A percentile compares a stretch with the other conserved stretches of the same genome.
Conservation (phyloP, 176 grass and related monocot genomes). For the Oryza rufipogon region DNA sequence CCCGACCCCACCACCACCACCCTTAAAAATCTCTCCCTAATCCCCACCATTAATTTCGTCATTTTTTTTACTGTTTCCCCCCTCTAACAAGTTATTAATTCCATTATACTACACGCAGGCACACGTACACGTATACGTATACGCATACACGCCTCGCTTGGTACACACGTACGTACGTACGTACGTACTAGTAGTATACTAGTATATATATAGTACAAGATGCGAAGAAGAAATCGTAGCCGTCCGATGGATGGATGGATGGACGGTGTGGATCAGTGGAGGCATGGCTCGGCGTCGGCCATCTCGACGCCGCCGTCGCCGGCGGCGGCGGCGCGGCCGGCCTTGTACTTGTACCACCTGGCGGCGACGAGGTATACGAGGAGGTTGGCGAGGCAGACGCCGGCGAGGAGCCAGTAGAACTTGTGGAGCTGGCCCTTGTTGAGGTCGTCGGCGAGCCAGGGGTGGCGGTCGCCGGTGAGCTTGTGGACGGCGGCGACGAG, state of each 20-base stretch:
- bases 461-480: slow-evolving; percentile 48
- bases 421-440: slow-evolving; percentile 77
- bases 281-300: slow-evolving; percentile 54
- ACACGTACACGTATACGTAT: background rate
- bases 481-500: slow-evolving; percentile 70
- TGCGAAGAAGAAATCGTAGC: background rate
- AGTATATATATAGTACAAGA: slow-evolving; percentile 9
- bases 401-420: slow-evolving; percentile 94
- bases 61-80: slow-evolving; percentile 27
- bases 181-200: background rate
- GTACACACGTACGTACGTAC: slow-evolving; percentile 1
- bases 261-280: slow-evolving; percentile 38
- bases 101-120: slow-evolving; percentile 39
- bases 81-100: slow-evolving; percentile 54
- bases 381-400: slow-evolving; percentile 61
- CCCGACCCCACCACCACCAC: background rate
- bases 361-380: slow-evolving; percentile 63
- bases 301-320: slow-evolving; percentile 54
- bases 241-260: slow-evolving; percentile 3
- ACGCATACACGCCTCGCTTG: background rate
- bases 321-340: slow-evolving; percentile 29
- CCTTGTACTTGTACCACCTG: slow-evolving; percentile 90
- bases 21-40: background rate
- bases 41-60: slow-evolving; percentile 1
- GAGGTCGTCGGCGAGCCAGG: slow-evolving; percentile 82